Evolutionary conservation across 139 green algal species (phyloP), one percentile per base, ranked within the genome.

Genomic region (Dunaliella sp.): DNA sequence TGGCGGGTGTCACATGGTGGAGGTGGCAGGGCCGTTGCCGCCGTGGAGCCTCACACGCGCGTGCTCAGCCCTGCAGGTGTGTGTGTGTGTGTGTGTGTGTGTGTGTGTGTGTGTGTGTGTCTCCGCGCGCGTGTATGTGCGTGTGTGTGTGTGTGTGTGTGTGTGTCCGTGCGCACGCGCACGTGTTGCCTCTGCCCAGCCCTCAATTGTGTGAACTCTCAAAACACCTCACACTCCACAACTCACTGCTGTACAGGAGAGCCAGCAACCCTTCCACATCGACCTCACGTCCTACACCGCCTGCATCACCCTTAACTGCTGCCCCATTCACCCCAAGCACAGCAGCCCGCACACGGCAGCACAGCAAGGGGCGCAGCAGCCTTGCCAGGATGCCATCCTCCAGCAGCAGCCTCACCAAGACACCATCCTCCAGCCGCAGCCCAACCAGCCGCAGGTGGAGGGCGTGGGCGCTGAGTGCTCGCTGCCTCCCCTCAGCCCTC

Each of bases 31-130:
- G 37, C 80, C 75, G 28, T 38, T 88, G 72, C 65, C 86, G 0
- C 81, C 86, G 38, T 88, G 86, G 86, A 85, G 80, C 38, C 38
- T 83, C 12, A 32, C 80, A 2, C 86, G 86, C 1, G 33, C 85
- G 37, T 80, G 38, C 33, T 22, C 25, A 38, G 76, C 76, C 1
- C 76, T 81, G 76, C 76, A 37, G 28, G 76, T 65, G 48, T 65
- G 48, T 16, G 7, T 65, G 48, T 65, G 48, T 65, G 48, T 65
- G 48, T 7, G 48, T 65, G 48, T 7, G 48, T 16, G 48, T 65
- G 48, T 65, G 48, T 7, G 48, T 65, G 48, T 65, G 48, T 7
- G 48, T 65, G 48, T 65, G 48, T 7, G 48, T 65, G 48, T 7
- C 16, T 65, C 7, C 7, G 48, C 16, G 48, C 7, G 48, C 16